Evolutionary conservation across 768 basidiomycete species (phyloP).

Genomic region (Cytidiella melzeri): DNA sequence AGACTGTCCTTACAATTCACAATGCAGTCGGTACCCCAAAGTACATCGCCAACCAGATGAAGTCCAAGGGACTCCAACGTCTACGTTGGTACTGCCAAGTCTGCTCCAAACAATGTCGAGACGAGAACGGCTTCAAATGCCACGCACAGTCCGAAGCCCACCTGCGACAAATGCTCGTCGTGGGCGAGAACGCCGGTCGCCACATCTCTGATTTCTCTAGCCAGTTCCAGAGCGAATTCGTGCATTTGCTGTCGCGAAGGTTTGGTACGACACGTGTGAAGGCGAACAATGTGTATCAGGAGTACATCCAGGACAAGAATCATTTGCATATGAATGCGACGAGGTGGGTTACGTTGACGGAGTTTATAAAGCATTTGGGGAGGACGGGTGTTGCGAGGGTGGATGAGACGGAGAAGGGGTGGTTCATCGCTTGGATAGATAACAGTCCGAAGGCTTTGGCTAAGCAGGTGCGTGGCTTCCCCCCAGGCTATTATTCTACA

Average conservation of each 20-base stretch:
- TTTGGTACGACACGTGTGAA: conserved; percentile 93
- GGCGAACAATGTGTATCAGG: conserved; percentile 95
- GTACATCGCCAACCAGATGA: conserved; percentile 92
- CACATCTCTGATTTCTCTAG: conserved; percentile 88
- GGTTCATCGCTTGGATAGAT: conserved; percentile 97
- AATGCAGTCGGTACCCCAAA: conserved; percentile 77
- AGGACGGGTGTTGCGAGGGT: conserved; percentile 82
- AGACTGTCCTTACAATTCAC: not conserved
- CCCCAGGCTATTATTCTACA: not conserved
- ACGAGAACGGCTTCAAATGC: conserved; percentile 99
- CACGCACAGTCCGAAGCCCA: conserved; percentile 86
- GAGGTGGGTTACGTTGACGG: conserved; percentile 96
- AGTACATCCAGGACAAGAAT: conserved; percentile 89
- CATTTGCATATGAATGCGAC: conserved; percentile 99
- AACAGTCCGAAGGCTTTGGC: conserved; percentile 91
- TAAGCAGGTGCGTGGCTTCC: conserved; percentile 55
- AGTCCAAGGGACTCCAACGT: conserved; percentile 92
- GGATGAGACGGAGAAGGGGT: conserved; percentile 98
- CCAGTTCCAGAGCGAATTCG: conserved; percentile 89
- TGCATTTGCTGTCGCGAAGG: conserved; percentile 83
- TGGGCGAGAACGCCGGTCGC: conserved; percentile 88
- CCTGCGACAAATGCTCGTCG: conserved; percentile 93
- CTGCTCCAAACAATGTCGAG: conserved; percentile 97
- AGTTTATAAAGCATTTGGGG: conserved; percentile 88
- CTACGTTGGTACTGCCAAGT: conserved; percentile 99